Conservation (phyloP, 2,329 filamentous ascomycete species). For the Tolypocladium cylindrosporum region DNA sequence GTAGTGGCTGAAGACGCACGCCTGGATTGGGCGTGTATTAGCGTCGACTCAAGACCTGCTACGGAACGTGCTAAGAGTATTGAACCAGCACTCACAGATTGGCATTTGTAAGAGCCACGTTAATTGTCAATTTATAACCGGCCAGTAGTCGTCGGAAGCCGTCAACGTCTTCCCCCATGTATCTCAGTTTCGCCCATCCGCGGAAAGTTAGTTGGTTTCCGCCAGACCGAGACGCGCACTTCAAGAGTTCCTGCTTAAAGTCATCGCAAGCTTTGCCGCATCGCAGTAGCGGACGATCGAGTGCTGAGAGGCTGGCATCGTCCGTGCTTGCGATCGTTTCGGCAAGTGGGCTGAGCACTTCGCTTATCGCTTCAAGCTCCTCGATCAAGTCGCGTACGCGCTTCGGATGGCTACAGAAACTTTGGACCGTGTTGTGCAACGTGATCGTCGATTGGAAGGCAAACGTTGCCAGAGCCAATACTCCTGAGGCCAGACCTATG, state of each 20-base stretch:
- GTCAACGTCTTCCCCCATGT: slow-evolving; percentile 8
- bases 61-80: no score
- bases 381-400: background rate
- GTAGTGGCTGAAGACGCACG: background rate
- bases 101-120: slow-evolving; percentile 14
- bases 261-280: slow-evolving; percentile 6
- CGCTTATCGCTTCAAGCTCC: background rate
- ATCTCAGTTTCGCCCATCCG: background rate
- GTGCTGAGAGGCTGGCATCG: background rate
- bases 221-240: background rate
- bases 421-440: background rate
- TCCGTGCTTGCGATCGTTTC: background rate
- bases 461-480: background rate
- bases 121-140: slow-evolving; percentile 15
- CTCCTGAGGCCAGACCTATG: background rate
- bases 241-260: slow-evolving; percentile 2
- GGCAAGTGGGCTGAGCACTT: background rate
- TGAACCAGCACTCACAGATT: slow-evolving; percentile 10
- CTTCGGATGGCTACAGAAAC: background rate
- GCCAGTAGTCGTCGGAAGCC: slow-evolving; percentile 11
- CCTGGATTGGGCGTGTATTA: background rate
- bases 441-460: background rate
- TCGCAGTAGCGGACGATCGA: background rate
- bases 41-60: background rate
- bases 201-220: background rate